Percentiles rank a stretch among this genome's conserved stretches.
These are phyloP conservation scores for Fusarium poae DNA, from an alignment of 2,329 filamentous ascomycete genomes.

Conservation along the genomic window DNA sequence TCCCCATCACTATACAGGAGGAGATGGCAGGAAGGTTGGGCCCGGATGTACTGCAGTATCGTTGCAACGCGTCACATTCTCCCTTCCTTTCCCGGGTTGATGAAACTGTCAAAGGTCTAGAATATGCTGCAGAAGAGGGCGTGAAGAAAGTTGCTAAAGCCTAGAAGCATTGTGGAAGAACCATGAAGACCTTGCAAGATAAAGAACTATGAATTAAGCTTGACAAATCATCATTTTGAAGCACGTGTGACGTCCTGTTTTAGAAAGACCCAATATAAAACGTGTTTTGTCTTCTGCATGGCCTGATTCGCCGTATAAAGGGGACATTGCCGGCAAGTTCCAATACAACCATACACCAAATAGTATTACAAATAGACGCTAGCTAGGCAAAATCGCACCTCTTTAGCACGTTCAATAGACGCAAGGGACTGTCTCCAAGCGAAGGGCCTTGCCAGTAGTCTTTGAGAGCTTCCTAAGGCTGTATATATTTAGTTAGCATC, in stretches of 20 bases:
- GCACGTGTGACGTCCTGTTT: neutral
- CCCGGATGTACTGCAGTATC: slow-evolving; percentile 12
- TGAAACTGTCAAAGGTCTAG: slow-evolving; percentile 34
- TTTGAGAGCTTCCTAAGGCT: neutral
- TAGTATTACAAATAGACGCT: too few relatives aligned
- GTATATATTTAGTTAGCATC: neutral
- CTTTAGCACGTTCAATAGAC: neutral
- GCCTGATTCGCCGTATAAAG: neutral
- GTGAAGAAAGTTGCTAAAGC: neutral
- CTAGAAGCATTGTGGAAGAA: neutral
- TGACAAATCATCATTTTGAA: neutral
- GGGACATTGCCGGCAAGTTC: neutral
- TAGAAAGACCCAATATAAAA: neutral
- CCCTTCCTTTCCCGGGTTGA: slow-evolving; percentile 29
- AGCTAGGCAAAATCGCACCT: fast-evolving
- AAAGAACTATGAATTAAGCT: neutral
- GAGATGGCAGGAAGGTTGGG: slow-evolving; percentile 38
- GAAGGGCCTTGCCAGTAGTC: neutral
- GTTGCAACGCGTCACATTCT: slow-evolving; percentile 29
- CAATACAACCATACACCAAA: neutral
- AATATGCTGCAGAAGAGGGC: slow-evolving; percentile 29
- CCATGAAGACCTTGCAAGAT: fast-evolving
- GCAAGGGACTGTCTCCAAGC: neutral
- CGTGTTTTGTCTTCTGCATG: neutral
- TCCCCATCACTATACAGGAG: slow-evolving; percentile 38